phyloP scores from a whole-genome alignment of 805 yeast species.

The Starmera caribaea region DNA sequence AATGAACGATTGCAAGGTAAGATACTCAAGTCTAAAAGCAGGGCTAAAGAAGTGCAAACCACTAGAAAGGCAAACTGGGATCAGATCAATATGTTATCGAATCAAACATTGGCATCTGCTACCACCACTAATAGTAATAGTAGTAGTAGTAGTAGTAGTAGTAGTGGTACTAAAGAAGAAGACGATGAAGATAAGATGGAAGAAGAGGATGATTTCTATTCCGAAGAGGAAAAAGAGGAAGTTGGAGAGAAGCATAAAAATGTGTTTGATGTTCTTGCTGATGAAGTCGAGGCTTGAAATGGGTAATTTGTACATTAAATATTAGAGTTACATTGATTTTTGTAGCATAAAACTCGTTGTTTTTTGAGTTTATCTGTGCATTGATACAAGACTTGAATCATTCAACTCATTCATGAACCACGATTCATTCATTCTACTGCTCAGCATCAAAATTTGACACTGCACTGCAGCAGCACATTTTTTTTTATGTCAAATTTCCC shows the following conservation, averaged over 20 bases:
- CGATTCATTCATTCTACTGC: no score
- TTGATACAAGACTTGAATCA: no score
- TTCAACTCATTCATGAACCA: no score
- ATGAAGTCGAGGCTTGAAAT: conserved; percentile 22
- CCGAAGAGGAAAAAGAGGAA: conserved; percentile 8
- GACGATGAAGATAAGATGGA: conserved; percentile 10
- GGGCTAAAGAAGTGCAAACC: conserved; percentile 52
- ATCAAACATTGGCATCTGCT: no score
- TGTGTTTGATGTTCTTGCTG: conserved; percentile 21
- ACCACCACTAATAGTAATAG: conserved; percentile 5
- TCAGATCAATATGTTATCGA: conserved; percentile 35
- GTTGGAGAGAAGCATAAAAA: conserved; percentile 8
- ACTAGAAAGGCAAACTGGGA: conserved; percentile 72
- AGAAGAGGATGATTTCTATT: conserved; percentile 12
- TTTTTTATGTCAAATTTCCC: background rate
- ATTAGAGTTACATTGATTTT: background rate
- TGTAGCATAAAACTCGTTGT: no score
- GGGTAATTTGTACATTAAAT: background rate
- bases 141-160: conserved; percentile 7
- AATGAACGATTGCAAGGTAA: conserved; percentile 50
- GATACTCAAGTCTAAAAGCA: conserved; percentile 52
- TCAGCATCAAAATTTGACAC: no score
- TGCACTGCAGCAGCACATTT: background rate
- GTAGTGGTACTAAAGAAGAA: conserved; percentile 13
- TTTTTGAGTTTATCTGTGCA: no score